Conservation (phyloP, 352 stramenopile genomes). For the Halophytophthora batemanensis region DNA sequence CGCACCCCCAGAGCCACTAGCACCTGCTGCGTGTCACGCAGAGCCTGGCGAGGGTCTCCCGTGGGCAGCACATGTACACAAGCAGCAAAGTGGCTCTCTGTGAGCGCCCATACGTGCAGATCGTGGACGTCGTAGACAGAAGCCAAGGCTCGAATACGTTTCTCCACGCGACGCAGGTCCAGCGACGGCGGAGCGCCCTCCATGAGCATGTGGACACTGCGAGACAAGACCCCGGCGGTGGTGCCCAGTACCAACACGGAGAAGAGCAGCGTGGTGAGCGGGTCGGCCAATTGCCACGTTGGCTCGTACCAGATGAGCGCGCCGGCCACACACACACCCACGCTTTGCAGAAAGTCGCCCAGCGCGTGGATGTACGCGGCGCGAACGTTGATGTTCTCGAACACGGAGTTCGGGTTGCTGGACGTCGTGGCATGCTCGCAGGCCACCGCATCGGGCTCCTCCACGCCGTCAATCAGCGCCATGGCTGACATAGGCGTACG, state of each 20-base stretch:
- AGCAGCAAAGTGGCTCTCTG: conserved; percentile 81
- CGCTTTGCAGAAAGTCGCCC: conserved; percentile 95
- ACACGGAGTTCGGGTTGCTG: conserved; percentile 26
- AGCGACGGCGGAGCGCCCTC: conserved; percentile 87
- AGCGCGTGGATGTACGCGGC: conserved; percentile 97
- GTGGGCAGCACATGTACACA: conserved; percentile 91
- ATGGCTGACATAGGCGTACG: conserved; percentile 76
- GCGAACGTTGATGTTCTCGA: conserved; percentile 95
- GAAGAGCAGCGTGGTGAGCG: conserved; percentile 97
- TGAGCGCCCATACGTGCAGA: conserved; percentile 97
- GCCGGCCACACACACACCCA: conserved; percentile 95
- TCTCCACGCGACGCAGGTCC: conserved; percentile 55
- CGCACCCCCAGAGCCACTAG: conserved; percentile 51
- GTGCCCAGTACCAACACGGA: conserved; percentile 93
- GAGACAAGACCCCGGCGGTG: conserved; percentile 91
- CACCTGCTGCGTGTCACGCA: conserved; percentile 52
- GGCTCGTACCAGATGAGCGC: conserved; percentile 97
- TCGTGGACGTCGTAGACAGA: conserved; percentile 95
- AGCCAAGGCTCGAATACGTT: conserved; percentile 50
- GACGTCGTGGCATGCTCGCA: conserved; percentile 3
- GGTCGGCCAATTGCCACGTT: conserved; percentile 94
- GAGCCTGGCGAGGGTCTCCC: conserved; percentile 42
- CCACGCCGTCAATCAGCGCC: conserved; percentile 55
- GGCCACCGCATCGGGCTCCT: conserved; percentile 10
- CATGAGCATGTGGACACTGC: conserved; percentile 93